These are phyloP conservation scores for Papiliotrema terrestris DNA, from an alignment of 1,284 basidiomycete genomes.

Conservation along the genomic window DNA sequence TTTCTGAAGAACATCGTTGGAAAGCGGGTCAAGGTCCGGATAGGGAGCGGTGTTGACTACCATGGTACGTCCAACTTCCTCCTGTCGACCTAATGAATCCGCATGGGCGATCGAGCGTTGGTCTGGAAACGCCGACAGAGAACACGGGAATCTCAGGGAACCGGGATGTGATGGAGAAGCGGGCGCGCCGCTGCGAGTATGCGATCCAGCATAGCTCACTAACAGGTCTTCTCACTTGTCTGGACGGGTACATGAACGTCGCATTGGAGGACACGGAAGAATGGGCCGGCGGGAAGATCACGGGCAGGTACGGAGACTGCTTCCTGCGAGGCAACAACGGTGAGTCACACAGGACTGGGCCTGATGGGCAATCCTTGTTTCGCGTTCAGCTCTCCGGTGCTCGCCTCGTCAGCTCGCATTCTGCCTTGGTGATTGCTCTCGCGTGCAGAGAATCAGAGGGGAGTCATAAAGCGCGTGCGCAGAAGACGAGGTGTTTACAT, in stretches of 20 bases:
- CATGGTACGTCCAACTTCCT: conserved; percentile 60
- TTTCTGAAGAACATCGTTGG: conserved; percentile 93
- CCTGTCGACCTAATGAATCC: background rate
- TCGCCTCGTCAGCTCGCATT: too few species aligned
- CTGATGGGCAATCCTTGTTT: too few species aligned
- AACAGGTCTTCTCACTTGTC: conserved; percentile 85
- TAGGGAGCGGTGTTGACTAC: conserved; percentile 97
- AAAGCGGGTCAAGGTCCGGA: conserved; percentile 85
- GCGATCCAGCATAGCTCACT: background rate
- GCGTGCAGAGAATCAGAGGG: too few species aligned
- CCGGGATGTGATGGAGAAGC: too few species aligned
- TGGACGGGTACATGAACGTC: conserved; percentile 99
- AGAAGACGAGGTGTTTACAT: too few species aligned
- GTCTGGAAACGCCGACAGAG: too few species aligned
- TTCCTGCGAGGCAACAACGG: conserved; percentile 98
- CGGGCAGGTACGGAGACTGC: conserved; percentile 87
- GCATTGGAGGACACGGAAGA: conserved; percentile 96
- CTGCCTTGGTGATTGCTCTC: too few species aligned
- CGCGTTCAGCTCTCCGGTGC: too few species aligned
- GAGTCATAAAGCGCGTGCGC: too few species aligned
- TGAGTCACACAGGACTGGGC: conserved; percentile 48
- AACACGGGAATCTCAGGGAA: too few species aligned
- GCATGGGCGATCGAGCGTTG: too few species aligned
- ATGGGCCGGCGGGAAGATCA: conserved; percentile 78
- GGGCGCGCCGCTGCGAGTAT: too few species aligned